Conservation (phyloP, 2,329 filamentous ascomycete genomes). For the Macrophomina pseudophaseolina region DNA sequence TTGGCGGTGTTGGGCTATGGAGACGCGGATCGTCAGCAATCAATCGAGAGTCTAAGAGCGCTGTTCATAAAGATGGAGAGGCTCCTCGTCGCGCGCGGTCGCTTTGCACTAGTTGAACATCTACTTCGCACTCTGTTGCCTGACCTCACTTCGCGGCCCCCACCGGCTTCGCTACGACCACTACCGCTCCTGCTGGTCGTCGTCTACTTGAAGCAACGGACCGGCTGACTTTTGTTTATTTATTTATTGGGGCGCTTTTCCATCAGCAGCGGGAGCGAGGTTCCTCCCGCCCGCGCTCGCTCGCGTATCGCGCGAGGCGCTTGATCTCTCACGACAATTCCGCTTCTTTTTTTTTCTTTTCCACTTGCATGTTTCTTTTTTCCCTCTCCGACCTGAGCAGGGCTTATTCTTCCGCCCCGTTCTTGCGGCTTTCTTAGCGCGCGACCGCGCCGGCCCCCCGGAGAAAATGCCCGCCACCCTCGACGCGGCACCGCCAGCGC, state of each 20-base stretch:
- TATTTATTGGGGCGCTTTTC: no score
- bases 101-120: no score
- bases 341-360: neutral
- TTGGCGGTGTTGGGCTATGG: neutral
- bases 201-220: neutral
- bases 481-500: neutral
- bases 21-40: neutral
- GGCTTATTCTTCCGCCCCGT: no score
- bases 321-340: neutral
- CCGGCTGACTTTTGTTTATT: neutral
- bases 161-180: no score
- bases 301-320: no score
- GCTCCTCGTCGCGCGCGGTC: no score
- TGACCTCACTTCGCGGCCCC: no score
- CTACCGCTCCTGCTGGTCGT: neutral
- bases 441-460: no score
- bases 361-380: neutral
- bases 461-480: constrained; percentile 6
- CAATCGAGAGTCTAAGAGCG: no score
- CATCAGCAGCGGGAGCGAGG: neutral
- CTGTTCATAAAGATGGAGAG: no score
- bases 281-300: neutral
- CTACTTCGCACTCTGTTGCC: no score
- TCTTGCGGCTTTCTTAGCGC: no score
- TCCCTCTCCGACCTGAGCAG: neutral